Conservation (phyloP, 1,284 basidiomycete species). For the Macrocystidia cucumis region DNA sequence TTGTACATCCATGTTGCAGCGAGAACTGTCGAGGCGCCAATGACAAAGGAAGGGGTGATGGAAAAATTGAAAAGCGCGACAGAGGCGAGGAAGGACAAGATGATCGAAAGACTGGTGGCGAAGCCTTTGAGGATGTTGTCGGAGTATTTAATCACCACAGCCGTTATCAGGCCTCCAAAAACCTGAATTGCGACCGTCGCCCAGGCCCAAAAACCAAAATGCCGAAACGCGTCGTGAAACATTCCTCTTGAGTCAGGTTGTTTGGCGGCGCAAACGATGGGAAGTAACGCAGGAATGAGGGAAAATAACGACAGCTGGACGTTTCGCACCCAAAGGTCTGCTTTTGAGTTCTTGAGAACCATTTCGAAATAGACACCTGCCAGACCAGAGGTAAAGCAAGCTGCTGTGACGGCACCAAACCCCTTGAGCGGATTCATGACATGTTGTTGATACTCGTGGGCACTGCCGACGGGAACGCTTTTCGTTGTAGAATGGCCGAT, state of each 20-base stretch:
- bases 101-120: slow-evolving; percentile 89
- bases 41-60: slow-evolving; percentile 81
- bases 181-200: slow-evolving; percentile 88
- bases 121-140: slow-evolving; percentile 95
- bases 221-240: slow-evolving; percentile 48
- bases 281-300: slow-evolving; percentile 82
- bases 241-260: slow-evolving; percentile 30
- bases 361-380: slow-evolving; percentile 99
- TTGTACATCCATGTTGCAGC: slow-evolving; percentile 86
- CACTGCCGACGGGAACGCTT: slow-evolving; percentile 36
- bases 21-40: slow-evolving; percentile 82
- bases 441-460: slow-evolving; percentile 53
- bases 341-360: slow-evolving; percentile 87
- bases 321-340: slow-evolving; percentile 94
- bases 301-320: slow-evolving; percentile 95
- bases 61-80: slow-evolving; percentile 86
- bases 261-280: slow-evolving; percentile 62
- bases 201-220: slow-evolving; percentile 92
- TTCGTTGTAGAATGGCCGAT: slow-evolving; percentile 10
- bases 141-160: slow-evolving; percentile 82
- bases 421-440: slow-evolving; percentile 81
- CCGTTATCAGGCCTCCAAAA: slow-evolving; percentile 88
- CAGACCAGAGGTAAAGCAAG: slow-evolving; percentile 95
- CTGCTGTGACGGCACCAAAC: slow-evolving; percentile 81
- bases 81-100: slow-evolving; percentile 89